A percentile compares a stretch with the other conserved stretches of the same genome.
phyloP scores from a whole-genome alignment of 495 filamentous ascomycete genomes.

The Aspergillus carlsbadensis region DNA sequence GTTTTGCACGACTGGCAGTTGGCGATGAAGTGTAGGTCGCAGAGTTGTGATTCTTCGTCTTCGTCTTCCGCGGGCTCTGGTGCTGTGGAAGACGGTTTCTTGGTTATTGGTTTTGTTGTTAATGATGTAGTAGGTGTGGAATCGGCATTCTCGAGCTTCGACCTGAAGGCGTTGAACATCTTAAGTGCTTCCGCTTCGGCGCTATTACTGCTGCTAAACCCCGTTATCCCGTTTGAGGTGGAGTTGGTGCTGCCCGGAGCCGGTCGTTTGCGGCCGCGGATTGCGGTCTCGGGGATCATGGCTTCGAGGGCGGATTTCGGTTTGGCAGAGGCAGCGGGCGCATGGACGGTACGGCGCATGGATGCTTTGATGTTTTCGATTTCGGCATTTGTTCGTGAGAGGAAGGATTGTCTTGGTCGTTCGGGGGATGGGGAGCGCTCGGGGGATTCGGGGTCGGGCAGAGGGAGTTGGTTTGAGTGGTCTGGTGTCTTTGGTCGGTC shows the following conservation, averaged over 20 bases:
- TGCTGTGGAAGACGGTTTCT: constrained; percentile 20
- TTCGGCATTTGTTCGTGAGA: constrained; percentile 83
- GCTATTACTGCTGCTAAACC: constrained; percentile 28
- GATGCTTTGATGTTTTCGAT: constrained; percentile 89
- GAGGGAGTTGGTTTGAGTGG: constrained; percentile 42
- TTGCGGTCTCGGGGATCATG: constrained; percentile 79
- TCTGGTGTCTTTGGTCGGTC: constrained; percentile 35
- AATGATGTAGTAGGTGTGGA: constrained; percentile 20
- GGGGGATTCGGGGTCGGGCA: constrained; percentile 50
- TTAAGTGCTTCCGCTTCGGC: constrained; percentile 64
- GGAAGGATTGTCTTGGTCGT: constrained; percentile 54
- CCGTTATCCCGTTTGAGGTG: constrained; percentile 20
- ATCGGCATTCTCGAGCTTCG: constrained; percentile 68
- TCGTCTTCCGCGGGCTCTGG: constrained; percentile 40
- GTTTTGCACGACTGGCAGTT: constrained; percentile 86
- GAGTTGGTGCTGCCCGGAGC: constrained; percentile 47
- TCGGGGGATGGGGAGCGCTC: constrained; percentile 45
- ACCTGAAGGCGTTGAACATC: constrained; percentile 72
- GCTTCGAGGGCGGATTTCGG: constrained; percentile 72
- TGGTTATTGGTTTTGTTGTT: constrained; percentile 18
- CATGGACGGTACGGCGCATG: constrained; percentile 75
- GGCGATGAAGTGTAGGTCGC: constrained; percentile 89
- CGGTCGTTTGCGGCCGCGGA: constrained; percentile 76
- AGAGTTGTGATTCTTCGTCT: constrained; percentile 70
- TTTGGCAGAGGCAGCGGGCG: constrained; percentile 49